Base-by-base conservation (phyloP, 176 grass and related monocot species). In the Oryza officinalis region DNA sequence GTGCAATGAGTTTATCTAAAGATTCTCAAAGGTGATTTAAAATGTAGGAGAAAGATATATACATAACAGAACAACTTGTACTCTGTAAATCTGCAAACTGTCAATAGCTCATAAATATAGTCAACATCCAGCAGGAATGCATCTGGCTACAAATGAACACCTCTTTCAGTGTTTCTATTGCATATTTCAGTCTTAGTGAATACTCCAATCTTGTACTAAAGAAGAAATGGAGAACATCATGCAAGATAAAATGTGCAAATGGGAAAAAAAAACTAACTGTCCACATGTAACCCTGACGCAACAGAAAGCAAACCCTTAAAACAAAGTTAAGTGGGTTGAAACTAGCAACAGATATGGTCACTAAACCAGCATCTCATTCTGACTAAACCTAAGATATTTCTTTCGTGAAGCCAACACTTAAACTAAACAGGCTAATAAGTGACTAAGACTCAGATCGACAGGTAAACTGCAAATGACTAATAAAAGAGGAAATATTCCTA, bases 221-320 rank as follows among this genome's bases (percentile, higher is more conserved):
- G 32, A 69, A 38, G 37, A 72, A 78, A 73, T 32, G 0, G 60
- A 23, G 77, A 81, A 82, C 44, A 41, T 27, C 38, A 33, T 66
- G 41, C n/a, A 63, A 64, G 72, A 71, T 33, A 72, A 71, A 52
- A 69, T 27, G 67, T 78, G 69, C 18, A 79, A 67, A 27, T 9
- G 63, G 57, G 33, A 35, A 35, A 35, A 79, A 70, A 79, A 73
- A 81, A 14, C 27, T 25, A 70, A 13, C 71, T 81, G 41, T 40
- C 30, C 65, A 80, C 5, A 65, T 8, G 71, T 77, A 38, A 77
- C 26, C 35, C 50, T 72, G 18, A 72, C 18, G 18, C 64, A 71
- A 31, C 11, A 69, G 28, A 69, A 47, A 69, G 71, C 23, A 85
- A 67, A 50, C 1, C n/a, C 63, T 40, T 63, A 40, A 63, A 79